Evolutionary conservation across 2,329 filamentous ascomycete species (phyloP), one percentile per base, ranked within the genome.

Genomic region (Diaporthe australafricana): DNA sequence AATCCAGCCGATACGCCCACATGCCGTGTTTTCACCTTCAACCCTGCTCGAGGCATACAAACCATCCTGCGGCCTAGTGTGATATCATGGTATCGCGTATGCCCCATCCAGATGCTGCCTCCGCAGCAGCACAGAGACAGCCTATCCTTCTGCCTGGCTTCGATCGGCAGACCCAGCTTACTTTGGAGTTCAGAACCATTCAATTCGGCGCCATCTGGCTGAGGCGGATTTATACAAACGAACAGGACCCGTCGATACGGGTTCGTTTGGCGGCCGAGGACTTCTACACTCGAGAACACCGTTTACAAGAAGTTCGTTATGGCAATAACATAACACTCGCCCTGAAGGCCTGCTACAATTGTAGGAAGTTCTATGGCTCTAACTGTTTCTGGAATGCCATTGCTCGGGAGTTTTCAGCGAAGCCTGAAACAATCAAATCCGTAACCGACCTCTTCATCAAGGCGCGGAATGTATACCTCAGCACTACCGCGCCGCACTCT

Each of bases 311-410:
- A 42, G 56, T 69, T 35, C 50, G 65, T n/a, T 73, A 69, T 22
- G 72, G 70, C 38, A 73, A 73, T 25, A 73, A 73, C 22, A 53
- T 73, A 50, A 57, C 72, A 14, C 16, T 72, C 35, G 57, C 72
- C 20, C 40, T 71, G 38, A 53, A 66, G n/a, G 70, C 66, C 3
- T 72, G 65, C 32, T 53, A 16, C 42, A 5, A 11, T 9, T 38
- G 60, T 2, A 32, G 38, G 7, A 6, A 2, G 0, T 72, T 60
- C 14, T 47, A 66, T 17, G 17, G 5, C 1, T 30, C 56, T 9
- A 3, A 9, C 6, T 11, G 6, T 25, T 27, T 71, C 27, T 73
- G 72, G 72, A 1, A 27, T 16, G 42, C 50, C 35, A 22, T 73
- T 16, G 52, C 70, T 7, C 22, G 22, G 3, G 52, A 47, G 16